Evolutionary conservation across 345 rosid genomes (phyloP), one percentile per base, ranked within the genome.

Genomic region (Lepidium sativum): DNA sequence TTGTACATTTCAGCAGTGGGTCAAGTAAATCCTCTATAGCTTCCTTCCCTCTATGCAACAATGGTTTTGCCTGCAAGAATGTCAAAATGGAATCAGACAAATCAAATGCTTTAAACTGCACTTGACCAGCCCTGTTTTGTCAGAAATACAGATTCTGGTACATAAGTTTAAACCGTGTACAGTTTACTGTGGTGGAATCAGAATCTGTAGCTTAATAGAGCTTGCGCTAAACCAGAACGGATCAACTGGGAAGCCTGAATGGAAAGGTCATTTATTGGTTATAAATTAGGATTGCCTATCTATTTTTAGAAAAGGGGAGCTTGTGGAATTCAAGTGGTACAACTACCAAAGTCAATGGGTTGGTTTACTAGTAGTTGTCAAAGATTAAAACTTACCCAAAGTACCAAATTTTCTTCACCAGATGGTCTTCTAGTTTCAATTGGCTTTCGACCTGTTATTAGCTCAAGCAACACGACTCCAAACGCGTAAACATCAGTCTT

Each of bases 401-500:
- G 66, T 63, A 92, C 88, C 75, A 92, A 79, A 74, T 89, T 92
- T 85, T 92, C 94, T 85, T 89, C 96, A 66, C 96, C 97, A 27
- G 82, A 53, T 29, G 88, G 83, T 76, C 91, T 81, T 59, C 65
- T 84, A 52, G 84, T 82, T 78, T 92, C 98, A 65, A 87, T 87
- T 25, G 98, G 98, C 65, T 89, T 89, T 60, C 96, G 83, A 37
- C 96, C 96, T 0, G 97, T 86, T 50, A 92, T 62, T 62, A 92
- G 72, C 76, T 92, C 98, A 79, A 92, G 72, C 27, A 92, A 78
- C 65, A 92, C 94, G 8, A 92, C 98, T 41, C 98, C 98, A 45
- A 84, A 92, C 47, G 97, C 98, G 75, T 87, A 92, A 65, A 92
- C 96, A 79, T 92, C 97, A 0, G 96, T 92, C 80, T 87, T 92